Evolutionary conservation across 2,329 filamentous ascomycete genomes (phyloP).

Genomic region (Talaromyces piceae): DNA sequence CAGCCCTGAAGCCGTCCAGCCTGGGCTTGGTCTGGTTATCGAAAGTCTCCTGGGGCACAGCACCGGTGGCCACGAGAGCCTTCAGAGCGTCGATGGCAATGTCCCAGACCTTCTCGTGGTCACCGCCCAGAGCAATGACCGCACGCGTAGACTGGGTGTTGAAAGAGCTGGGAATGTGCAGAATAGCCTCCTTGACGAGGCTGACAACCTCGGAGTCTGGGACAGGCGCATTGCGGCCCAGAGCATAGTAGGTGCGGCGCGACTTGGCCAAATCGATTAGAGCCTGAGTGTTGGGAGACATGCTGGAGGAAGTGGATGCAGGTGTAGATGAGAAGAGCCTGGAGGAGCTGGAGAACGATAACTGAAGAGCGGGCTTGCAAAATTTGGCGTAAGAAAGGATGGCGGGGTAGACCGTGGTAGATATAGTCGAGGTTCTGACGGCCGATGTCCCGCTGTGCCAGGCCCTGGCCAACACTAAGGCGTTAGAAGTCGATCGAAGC

Average conservation of each 20-base stretch:
- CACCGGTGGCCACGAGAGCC: constrained; percentile 55
- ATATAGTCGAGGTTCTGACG: constrained; percentile 1
- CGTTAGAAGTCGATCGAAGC: constrained; percentile 2
- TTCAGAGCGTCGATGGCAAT: constrained; percentile 58
- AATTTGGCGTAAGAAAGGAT: not conserved
- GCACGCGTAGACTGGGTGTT: constrained; percentile 79
- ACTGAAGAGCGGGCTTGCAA: not conserved
- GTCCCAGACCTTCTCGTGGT: constrained; percentile 87
- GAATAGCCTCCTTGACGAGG: constrained; percentile 44
- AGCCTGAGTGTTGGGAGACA: constrained; percentile 15
- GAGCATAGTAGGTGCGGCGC: constrained; percentile 31
- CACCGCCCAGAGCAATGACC: constrained; percentile 68
- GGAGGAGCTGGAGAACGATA: not conserved
- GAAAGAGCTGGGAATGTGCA: constrained; percentile 71
- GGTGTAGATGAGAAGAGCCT: constrained; percentile 2
- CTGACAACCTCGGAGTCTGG: constrained; percentile 30
- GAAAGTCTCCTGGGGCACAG: constrained; percentile 47
- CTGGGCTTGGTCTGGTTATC: constrained; percentile 39
- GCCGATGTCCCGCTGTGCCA: not conserved
- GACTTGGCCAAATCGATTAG: constrained; percentile 26
- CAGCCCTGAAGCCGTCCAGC: constrained; percentile 57
- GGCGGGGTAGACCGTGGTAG: constrained; percentile 1
- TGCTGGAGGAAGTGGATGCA: not conserved
- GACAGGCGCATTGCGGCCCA: constrained; percentile 27
- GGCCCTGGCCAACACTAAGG: not conserved